Conservation (phyloP, 1,139 yeast genomes). For the Taiozyma sp. region DNA sequence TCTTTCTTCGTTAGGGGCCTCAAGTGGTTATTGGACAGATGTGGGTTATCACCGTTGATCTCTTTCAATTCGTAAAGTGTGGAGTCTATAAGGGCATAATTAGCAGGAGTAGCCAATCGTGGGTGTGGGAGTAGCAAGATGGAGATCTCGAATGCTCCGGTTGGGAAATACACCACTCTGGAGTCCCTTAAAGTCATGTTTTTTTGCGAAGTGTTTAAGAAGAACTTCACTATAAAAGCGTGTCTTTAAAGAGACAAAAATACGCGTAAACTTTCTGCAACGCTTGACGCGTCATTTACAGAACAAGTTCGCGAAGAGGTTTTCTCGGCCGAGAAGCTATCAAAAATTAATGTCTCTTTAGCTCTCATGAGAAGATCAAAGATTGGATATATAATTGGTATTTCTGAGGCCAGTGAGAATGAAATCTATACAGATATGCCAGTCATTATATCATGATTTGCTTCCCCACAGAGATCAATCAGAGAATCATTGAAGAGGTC, state of each 20-base stretch:
- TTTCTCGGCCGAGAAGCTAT: no score
- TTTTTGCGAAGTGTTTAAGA: no score
- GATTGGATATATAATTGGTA: background rate
- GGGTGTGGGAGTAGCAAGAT: slow-evolving; percentile 14
- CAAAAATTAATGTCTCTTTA: no score
- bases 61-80: slow-evolving; percentile 12
- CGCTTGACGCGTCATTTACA: no score
- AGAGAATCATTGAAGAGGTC: no score
- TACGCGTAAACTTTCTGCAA: background rate
- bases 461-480: no score
- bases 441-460: no score
- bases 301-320: no score
- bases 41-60: slow-evolving; percentile 15
- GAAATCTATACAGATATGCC: no score
- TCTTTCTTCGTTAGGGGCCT: slow-evolving; percentile 25
- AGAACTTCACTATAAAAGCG: no score
- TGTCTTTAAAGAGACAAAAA: no score
- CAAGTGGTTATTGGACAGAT: slow-evolving; percentile 15
- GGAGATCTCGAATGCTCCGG: background rate
- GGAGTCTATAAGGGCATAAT: slow-evolving; percentile 6
- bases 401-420: background rate
- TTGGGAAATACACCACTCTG: slow-evolving; percentile 11
- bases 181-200: slow-evolving; percentile 7
- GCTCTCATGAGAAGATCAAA: no score
- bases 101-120: slow-evolving; percentile 2